Evolutionary conservation across 2,329 filamentous ascomycete genomes (phyloP).

Genomic region (Pezicula rhizophila): DNA sequence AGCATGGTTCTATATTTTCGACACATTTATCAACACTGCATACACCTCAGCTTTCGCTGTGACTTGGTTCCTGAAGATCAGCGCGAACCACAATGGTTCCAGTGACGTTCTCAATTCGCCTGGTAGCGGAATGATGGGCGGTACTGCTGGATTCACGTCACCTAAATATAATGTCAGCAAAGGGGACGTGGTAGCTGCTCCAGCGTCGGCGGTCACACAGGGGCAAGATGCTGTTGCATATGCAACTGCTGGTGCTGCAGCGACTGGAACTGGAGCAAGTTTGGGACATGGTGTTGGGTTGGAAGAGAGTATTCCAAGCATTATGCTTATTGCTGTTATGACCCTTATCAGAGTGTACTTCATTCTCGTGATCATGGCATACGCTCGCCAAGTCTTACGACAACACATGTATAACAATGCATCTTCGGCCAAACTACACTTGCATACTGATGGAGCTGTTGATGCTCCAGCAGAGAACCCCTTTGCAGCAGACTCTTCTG

Average conservation of each 20-base stretch:
- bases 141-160: constrained; percentile 59
- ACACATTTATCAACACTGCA: constrained; percentile 72
- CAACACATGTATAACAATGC: constrained; percentile 54
- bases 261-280: constrained; percentile 33
- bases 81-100: constrained; percentile 31
- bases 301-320: constrained; percentile 65
- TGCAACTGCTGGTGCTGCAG: constrained; percentile 29
- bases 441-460: constrained; percentile 27
- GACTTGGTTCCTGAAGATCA: constrained; percentile 76
- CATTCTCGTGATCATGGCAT: constrained; percentile 75
- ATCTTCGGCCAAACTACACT: constrained; percentile 20
- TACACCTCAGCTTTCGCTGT: constrained; percentile 80
- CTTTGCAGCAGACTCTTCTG: constrained; percentile 63
- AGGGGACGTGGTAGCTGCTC: constrained; percentile 47
- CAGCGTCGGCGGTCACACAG: constrained; percentile 34
- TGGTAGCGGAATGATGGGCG: constrained; percentile 40
- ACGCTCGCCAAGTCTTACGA: constrained; percentile 70
- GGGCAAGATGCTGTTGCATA: constrained; percentile 50
- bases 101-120: constrained; percentile 33
- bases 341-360: constrained; percentile 79
- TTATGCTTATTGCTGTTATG: constrained; percentile 67
- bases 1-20: constrained; percentile 79
- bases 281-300: constrained; percentile 61
- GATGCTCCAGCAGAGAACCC: constrained; percentile 56
- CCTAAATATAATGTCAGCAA: constrained; percentile 54